Percentiles rank a stretch among this genome's conserved stretches.
phyloP scores from a whole-genome alignment of 805 yeast genomes.

The Scheffersomyces ergatensis region DNA sequence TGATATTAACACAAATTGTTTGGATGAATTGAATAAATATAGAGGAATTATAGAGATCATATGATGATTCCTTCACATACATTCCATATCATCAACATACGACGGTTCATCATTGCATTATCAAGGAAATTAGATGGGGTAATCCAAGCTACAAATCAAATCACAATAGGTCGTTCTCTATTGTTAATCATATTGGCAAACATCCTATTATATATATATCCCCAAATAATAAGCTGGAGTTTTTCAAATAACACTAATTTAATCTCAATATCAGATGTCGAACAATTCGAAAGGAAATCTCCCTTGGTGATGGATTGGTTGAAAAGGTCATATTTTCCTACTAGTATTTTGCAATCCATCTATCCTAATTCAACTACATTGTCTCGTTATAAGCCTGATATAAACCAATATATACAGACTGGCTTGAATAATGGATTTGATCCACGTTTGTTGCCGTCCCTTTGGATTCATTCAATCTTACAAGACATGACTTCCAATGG shows the following conservation, averaged over 20 bases:
- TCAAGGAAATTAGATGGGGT: no score
- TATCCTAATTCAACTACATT: not conserved
- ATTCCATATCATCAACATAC: no score
- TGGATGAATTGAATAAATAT: not conserved
- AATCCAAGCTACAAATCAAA: not conserved
- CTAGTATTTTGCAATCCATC: not conserved
- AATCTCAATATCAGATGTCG: not conserved
- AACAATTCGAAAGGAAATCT: not conserved
- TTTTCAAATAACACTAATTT: not conserved
- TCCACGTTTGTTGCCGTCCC: not conserved
- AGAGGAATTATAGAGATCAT: no score
- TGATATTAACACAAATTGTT: no score
- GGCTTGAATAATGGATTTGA: not conserved
- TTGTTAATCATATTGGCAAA: not conserved
- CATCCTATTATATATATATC: not conserved
- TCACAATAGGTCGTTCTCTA: not conserved
- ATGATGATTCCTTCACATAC: no score
- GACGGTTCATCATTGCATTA: no score
- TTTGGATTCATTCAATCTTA: slow-evolving; percentile 1
- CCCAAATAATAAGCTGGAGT: not conserved
- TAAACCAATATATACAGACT: not conserved
- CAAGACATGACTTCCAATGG: not conserved
- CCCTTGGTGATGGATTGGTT: not conserved
- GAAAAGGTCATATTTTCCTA: not conserved
- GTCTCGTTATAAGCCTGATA: not conserved